phyloP scores from a whole-genome alignment of 108 stramenopile species.

The Skeletonema menzelii region DNA sequence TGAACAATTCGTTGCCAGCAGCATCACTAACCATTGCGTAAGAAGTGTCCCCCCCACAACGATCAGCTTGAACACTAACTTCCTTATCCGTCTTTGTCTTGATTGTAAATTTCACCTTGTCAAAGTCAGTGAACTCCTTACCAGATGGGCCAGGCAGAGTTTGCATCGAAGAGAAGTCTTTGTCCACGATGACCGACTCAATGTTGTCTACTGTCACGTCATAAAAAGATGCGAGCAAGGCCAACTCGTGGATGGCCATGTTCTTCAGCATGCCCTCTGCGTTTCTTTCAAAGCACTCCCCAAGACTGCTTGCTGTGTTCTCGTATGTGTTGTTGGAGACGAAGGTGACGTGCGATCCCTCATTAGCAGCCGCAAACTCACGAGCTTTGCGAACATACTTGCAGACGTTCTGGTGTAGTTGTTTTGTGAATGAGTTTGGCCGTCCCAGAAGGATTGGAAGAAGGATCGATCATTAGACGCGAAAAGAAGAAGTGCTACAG shows the following conservation, averaged over 20 bases:
- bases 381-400: constrained; percentile 85
- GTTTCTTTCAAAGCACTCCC: constrained; percentile 94
- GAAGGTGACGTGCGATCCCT: constrained; percentile 82
- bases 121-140: constrained; percentile 89
- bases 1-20: constrained; percentile 77
- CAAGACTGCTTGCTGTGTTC: constrained; percentile 72
- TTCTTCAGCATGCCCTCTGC: constrained; percentile 95
- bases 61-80: constrained; percentile 88
- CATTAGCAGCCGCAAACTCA: constrained; percentile 59
- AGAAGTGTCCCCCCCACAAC: constrained; percentile 87
- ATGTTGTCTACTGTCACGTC: constrained; percentile 88
- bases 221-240: constrained; percentile 86
- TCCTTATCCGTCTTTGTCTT: constrained; percentile 89
- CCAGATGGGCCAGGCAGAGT: constrained; percentile 83
- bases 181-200: constrained; percentile 78
- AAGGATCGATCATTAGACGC: not conserved
- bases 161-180: constrained; percentile 81
- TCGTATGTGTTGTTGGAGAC: constrained; percentile 94
- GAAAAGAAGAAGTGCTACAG: not conserved
- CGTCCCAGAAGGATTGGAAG: no score
- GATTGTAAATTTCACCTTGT: constrained; percentile 94
- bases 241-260: constrained; percentile 95
- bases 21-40: constrained; percentile 76
- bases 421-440: no score
- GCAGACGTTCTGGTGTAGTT: constrained; percentile 73